These are phyloP conservation scores for Cutaneotrichosporon dermatis DNA, from an alignment of 1,284 basidiomycete species.

Conservation along the genomic window DNA sequence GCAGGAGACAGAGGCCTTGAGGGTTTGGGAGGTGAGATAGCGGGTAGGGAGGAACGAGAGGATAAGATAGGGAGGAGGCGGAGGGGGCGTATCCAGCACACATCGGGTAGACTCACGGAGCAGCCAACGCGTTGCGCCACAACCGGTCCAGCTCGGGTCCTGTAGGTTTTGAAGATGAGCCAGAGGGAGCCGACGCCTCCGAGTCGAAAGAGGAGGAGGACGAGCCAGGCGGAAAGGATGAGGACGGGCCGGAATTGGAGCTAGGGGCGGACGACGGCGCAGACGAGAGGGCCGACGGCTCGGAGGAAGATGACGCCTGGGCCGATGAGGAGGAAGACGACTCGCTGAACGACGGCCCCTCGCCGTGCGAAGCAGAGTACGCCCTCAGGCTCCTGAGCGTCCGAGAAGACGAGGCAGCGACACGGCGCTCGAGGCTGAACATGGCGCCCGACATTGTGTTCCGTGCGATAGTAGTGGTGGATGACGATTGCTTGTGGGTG, in stretches of 20 bases:
- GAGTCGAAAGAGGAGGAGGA: neutral
- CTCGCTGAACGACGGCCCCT: neutral
- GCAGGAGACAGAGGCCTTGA: neutral
- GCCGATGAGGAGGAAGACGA: neutral
- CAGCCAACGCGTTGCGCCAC: slow-evolving; percentile 16
- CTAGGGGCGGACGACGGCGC: neutral
- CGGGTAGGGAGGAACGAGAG: neutral
- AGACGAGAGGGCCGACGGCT: neutral
- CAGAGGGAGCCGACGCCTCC: too few species aligned
- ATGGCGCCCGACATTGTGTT: neutral
- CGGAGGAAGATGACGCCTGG: neutral
- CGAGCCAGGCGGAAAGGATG: too few species aligned
- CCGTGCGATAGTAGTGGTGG: neutral
- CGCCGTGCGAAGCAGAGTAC: neutral
- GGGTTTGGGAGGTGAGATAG: neutral
- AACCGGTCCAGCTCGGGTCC: slow-evolving; percentile 7
- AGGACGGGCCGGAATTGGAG: neutral
- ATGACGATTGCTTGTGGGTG: neutral
- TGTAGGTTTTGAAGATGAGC: too few species aligned
- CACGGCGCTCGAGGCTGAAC: neutral
- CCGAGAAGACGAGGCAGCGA: neutral
- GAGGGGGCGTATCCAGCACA: neutral
- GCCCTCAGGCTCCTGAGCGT: neutral
- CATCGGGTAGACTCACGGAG: slow-evolving; percentile 8
- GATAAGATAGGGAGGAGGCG: neutral